Evolutionary conservation across 371 early-diverging fungal species (phyloP).

Genomic region (Mucor plumbeus): DNA sequence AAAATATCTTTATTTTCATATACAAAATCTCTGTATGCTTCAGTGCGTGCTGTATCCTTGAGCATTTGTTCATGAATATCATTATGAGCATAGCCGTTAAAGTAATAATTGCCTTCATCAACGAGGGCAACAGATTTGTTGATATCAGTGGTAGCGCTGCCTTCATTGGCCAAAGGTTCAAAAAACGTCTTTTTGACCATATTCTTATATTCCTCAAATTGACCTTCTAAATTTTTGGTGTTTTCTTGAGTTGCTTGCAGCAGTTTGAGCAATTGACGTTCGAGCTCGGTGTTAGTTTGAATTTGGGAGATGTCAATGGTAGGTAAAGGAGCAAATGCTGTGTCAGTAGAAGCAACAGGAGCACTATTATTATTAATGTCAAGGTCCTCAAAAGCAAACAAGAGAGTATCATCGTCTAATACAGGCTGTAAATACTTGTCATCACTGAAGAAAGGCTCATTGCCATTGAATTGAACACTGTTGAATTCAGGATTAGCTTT

Average conservation of each 20-base stretch:
- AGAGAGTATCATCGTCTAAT: conserved; percentile 80
- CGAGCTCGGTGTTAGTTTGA: conserved; percentile 58
- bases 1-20: conserved; percentile 93
- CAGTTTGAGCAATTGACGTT: conserved; percentile 59
- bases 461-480: conserved; percentile 33
- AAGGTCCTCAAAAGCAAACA: conserved; percentile 69
- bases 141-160: not conserved
- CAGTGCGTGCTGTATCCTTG: conserved; percentile 81
- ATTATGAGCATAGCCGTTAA: conserved; percentile 82
- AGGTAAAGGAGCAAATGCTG: conserved; percentile 14
- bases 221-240: conserved; percentile 50
- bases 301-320: conserved; percentile 20
- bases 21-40: conserved; percentile 91
- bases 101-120: conserved; percentile 77
- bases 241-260: conserved; percentile 58
- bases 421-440: conserved; percentile 81
- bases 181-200: conserved; percentile 77
- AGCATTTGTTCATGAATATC: conserved; percentile 74
- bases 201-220: conserved; percentile 72
- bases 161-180: conserved; percentile 53
- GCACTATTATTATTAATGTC: conserved; percentile 34
- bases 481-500: conserved; percentile 1
- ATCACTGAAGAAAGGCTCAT: conserved; percentile 69
- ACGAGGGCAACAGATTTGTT: conserved; percentile 15
- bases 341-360: conserved; percentile 4